Evolutionary conservation across 768 basidiomycete species (phyloP).

Genomic region (Phylloporus rhodoxanthus): DNA sequence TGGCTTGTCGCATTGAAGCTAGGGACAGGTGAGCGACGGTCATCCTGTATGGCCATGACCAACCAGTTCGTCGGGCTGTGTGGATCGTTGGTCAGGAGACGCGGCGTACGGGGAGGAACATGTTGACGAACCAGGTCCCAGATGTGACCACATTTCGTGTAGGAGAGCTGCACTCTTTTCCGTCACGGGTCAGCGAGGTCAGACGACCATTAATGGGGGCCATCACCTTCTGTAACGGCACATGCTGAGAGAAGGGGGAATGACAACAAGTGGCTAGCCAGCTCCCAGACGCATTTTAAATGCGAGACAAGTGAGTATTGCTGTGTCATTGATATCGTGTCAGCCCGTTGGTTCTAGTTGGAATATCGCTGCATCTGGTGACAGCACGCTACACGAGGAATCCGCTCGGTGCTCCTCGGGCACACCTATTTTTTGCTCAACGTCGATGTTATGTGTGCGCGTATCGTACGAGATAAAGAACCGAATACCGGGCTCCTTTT

Average conservation of each 20-base stretch:
- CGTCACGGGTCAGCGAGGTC: constrained; percentile 3
- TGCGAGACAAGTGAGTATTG: constrained; percentile 19
- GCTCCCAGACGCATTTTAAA: constrained; percentile 22
- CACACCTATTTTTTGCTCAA: constrained; percentile 20
- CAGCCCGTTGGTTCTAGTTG: constrained; percentile 15
- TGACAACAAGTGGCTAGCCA: neutral
- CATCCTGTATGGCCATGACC: constrained; percentile 10
- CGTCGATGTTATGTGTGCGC: neutral
- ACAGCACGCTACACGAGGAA: constrained; percentile 23
- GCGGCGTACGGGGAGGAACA: constrained; percentile 8
- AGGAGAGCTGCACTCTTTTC: constrained; percentile 59
- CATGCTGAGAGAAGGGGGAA: constrained; percentile 38
- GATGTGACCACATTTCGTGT: constrained; percentile 51
- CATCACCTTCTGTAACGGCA: constrained; percentile 66
- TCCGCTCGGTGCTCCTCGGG: constrained; percentile 29
- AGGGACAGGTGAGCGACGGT: constrained; percentile 15
- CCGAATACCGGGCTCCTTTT: constrained; percentile 15
- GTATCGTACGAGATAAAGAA: constrained; percentile 16
- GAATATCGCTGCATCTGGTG: constrained; percentile 20
- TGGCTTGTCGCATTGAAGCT: constrained; percentile 63
- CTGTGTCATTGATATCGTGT: constrained; percentile 23
- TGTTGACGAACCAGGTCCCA: constrained; percentile 43
- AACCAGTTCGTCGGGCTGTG: constrained; percentile 59
- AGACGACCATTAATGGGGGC: constrained; percentile 6
- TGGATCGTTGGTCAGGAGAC: constrained; percentile 9